Conservation (phyloP, 2,329 filamentous ascomycete species). For the Paramyrothecium sp. region DNA sequence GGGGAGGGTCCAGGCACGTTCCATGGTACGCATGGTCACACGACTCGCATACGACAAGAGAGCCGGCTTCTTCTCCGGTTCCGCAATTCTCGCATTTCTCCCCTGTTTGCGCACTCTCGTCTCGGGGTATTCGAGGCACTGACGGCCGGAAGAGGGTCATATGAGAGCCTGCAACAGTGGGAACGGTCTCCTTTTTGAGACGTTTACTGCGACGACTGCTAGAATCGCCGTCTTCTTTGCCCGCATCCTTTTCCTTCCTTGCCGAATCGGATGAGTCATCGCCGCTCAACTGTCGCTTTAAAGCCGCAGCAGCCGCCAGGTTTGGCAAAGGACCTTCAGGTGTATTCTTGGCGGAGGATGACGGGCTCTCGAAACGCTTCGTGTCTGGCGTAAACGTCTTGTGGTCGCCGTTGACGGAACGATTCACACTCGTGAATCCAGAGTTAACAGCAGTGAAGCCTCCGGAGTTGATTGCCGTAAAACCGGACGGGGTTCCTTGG, state of each 20-base stretch:
- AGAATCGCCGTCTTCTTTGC: conserved; percentile 60
- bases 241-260: conserved; percentile 45
- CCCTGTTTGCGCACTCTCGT: conserved; percentile 43
- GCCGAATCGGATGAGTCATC: conserved; percentile 47
- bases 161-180: conserved; percentile 91
- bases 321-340: conserved; percentile 60
- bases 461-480: conserved; percentile 45
- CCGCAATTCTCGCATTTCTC: conserved; percentile 86
- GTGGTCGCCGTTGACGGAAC: conserved; percentile 38
- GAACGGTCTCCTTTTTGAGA: conserved; percentile 75
- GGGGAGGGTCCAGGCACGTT: conserved; percentile 81
- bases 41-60: conserved; percentile 81
- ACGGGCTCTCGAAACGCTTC: conserved; percentile 61
- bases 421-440: conserved; percentile 68
- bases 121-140: conserved; percentile 62
- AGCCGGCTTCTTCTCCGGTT: conserved; percentile 68
- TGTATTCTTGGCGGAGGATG: conserved; percentile 61
- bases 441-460: conserved; percentile 72
- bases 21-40: conserved; percentile 89
- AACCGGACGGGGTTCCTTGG: conserved; percentile 39
- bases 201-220: conserved; percentile 86
- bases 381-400: conserved; percentile 62
- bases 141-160: conserved; percentile 92
- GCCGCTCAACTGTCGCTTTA: conserved; percentile 76
- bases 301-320: conserved; percentile 53